Percentiles rank a stretch among this genome's conserved stretches.
Evolutionary conservation across 164 flowering plant species (phyloP).

Genomic region (Magnolia changhungtana): DNA sequence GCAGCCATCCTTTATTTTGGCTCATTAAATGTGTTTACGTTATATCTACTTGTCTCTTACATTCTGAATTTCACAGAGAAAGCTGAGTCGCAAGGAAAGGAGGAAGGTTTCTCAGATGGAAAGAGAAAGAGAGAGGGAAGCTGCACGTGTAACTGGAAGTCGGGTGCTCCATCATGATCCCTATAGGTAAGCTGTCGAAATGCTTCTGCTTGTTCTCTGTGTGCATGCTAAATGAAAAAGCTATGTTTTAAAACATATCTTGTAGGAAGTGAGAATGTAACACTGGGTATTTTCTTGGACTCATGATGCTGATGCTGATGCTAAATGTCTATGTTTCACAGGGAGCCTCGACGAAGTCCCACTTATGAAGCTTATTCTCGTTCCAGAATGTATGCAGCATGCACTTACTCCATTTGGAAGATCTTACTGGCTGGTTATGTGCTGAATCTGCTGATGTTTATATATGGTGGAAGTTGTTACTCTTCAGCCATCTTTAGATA

Average conservation of each 20-base stretch:
- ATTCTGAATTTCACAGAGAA: slow-evolving; percentile 49
- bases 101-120: slow-evolving; percentile 92
- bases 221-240: slow-evolving; percentile 1
- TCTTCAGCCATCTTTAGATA: background rate
- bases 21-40: background rate
- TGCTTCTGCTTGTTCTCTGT: background rate
- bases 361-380: slow-evolving; percentile 95
- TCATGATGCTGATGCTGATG: too few species aligned
- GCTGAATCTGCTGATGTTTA: background rate
- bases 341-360: slow-evolving; percentile 88
- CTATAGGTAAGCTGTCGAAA: slow-evolving; percentile 49
- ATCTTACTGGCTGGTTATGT: background rate
- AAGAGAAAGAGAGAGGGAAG: slow-evolving; percentile 91
- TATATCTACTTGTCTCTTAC: background rate
- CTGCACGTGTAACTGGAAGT: slow-evolving; percentile 62
- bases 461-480: background rate
- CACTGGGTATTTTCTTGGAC: background rate
- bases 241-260: background rate
- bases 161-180: slow-evolving; percentile 80
- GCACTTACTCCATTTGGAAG: background rate
- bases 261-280: background rate
- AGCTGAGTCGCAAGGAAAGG: slow-evolving; percentile 96
- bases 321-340: slow-evolving; percentile 22
- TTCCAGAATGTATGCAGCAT: slow-evolving; percentile 60
- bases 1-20: background rate